These are phyloP conservation scores for Globisporangium polare DNA, from an alignment of 352 stramenopile species.

Conservation along the genomic window DNA sequence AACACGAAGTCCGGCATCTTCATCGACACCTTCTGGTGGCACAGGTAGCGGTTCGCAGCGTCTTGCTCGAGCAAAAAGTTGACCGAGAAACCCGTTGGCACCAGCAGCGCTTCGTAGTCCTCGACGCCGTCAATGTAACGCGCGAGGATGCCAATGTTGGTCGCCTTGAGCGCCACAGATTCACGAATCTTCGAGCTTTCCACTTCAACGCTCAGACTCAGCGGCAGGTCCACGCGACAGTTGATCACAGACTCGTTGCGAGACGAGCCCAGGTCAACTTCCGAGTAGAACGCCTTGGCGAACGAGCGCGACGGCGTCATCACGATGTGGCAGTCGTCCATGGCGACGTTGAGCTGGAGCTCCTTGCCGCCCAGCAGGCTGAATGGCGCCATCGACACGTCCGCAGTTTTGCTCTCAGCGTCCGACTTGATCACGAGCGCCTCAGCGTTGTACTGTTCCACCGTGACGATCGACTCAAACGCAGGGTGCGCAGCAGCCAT, in stretches of 20 bases:
- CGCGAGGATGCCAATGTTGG: constrained; percentile 43
- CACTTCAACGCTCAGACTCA: constrained; percentile 38
- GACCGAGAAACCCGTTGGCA: constrained; percentile 39
- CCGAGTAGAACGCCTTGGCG: constrained; percentile 50
- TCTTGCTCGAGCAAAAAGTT: constrained; percentile 56
- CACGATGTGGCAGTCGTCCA: constrained; percentile 58
- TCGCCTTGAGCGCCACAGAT: constrained; percentile 42
- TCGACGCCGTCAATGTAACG: constrained; percentile 44
- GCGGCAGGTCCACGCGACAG: constrained; percentile 46
- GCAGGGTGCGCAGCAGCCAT: constrained; percentile 39
- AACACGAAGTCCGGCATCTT: constrained; percentile 62
- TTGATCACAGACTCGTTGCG: constrained; percentile 45
- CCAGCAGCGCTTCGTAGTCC: constrained; percentile 40
- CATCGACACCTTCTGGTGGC: constrained; percentile 48
- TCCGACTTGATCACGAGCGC: constrained; percentile 30
- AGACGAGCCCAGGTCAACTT: constrained; percentile 43
- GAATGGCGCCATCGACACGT: constrained; percentile 60
- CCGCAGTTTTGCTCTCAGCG: constrained; percentile 25
- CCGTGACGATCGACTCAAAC: constrained; percentile 15
- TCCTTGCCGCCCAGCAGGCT: constrained; percentile 54
- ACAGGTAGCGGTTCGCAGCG: constrained; percentile 25
- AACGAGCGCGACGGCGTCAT: constrained; percentile 43
- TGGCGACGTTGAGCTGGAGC: constrained; percentile 38
- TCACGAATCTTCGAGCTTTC: constrained; percentile 47
- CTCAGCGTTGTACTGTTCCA: constrained; percentile 13